A percentile compares a stretch with the other conserved stretches of the same genome.
Conservation (phyloP, 345 rosid genomes). For the Fremontodendron californicum region DNA sequence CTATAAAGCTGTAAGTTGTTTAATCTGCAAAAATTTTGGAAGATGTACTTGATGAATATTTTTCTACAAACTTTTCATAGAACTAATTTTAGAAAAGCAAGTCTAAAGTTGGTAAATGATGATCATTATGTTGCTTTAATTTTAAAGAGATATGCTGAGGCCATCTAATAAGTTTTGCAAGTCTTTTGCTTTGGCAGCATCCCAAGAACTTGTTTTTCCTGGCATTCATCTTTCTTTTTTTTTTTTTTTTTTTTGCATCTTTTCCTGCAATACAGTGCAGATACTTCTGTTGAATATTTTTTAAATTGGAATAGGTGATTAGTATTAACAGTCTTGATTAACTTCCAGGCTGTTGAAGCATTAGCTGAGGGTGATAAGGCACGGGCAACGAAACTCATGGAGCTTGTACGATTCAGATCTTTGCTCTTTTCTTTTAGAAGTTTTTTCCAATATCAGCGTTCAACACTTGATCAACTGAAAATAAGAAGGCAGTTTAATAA, state of each 20-base stretch:
- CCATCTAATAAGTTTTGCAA: neutral
- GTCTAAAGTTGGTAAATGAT: slow-evolving; percentile 8
- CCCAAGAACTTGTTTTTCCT: neutral
- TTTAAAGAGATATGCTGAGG: neutral
- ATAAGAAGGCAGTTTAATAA: neutral
- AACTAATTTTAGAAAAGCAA: neutral
- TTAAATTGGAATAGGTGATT: neutral
- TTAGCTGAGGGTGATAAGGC: slow-evolving; percentile 43
- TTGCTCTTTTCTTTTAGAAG: too few species aligned
- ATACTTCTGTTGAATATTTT: neutral
- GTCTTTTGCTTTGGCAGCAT: neutral
- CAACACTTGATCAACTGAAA: neutral
- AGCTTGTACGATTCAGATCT: slow-evolving; percentile 27
- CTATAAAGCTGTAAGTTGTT: slow-evolving; percentile 52
- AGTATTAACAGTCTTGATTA: slow-evolving; percentile 6
- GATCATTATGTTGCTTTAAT: neutral
- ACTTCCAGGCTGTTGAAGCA: slow-evolving; percentile 56
- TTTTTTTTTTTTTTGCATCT: neutral
- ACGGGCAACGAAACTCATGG: slow-evolving; percentile 45
- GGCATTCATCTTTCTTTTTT: neutral
- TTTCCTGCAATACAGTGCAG: neutral
- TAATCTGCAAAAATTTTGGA: neutral
- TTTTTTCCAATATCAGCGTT: neutral
- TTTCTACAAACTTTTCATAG: neutral
- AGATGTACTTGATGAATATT: neutral